Evolutionary conservation across 2,329 filamentous ascomycete genomes (phyloP).

Genomic region (Tolypocladium paradoxum): DNA sequence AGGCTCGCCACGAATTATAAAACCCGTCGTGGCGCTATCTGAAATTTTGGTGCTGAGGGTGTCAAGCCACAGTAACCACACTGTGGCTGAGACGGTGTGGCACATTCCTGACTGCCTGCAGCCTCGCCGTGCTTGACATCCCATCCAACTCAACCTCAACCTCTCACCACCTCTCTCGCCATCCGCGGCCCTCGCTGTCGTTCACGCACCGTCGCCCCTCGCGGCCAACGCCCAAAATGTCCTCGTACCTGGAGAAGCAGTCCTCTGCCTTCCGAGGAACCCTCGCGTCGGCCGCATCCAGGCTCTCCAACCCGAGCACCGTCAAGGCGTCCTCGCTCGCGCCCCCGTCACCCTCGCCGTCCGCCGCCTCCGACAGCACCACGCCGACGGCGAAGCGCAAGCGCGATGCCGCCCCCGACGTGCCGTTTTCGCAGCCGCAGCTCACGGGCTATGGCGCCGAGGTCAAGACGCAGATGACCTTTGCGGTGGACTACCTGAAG

Average conservation of each 20-base stretch:
- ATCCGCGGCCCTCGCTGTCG: background rate
- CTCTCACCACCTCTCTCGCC: background rate
- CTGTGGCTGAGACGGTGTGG: background rate
- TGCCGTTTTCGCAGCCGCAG: constrained; percentile 64
- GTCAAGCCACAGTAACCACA: background rate
- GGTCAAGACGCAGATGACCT: constrained; percentile 79
- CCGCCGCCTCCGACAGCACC: constrained; percentile 44
- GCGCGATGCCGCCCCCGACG: constrained; percentile 40
- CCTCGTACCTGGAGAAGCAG: constrained; percentile 53
- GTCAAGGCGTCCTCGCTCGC: constrained; percentile 31
- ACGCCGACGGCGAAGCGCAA: constrained; percentile 56
- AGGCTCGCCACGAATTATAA: background rate
- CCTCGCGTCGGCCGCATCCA: constrained; percentile 52
- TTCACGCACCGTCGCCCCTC: background rate
- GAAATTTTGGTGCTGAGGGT: background rate
- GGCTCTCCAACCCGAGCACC: constrained; percentile 43
- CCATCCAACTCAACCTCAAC: background rate
- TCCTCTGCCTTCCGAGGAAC: constrained; percentile 51
- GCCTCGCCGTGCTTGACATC: background rate
- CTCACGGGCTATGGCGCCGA: constrained; percentile 67
- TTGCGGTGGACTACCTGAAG: constrained; percentile 74
- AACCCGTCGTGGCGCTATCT: background rate
- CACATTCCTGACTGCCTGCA: background rate
- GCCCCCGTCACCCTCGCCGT: constrained; percentile 53
- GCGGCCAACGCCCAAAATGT: constrained; percentile 33